Conservation (phyloP, 1,284 basidiomycete species). For the Microbotryum lychnidis-dioicae region DNA sequence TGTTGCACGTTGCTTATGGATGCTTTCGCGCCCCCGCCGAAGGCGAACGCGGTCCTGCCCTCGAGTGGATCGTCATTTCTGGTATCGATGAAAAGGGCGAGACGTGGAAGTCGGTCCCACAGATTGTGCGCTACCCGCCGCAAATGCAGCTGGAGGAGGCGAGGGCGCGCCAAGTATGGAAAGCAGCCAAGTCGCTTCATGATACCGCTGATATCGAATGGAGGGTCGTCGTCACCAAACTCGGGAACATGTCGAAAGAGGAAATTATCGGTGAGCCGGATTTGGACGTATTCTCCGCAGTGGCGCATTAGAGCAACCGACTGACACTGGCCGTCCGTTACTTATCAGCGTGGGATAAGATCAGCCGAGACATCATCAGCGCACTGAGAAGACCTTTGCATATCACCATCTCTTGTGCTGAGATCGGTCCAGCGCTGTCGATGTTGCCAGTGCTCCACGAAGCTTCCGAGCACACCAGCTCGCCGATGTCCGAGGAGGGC, state of each 20-base stretch:
- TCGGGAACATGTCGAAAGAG: conserved; percentile 45
- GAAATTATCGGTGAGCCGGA: conserved; percentile 59
- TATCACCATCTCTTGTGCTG: conserved; percentile 5
- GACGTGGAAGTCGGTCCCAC: conserved; percentile 42
- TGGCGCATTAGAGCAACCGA: conserved; percentile 3
- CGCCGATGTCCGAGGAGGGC: not conserved
- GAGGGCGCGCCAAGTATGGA: conserved; percentile 51
- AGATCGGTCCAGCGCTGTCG: not conserved
- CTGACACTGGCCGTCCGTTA: conserved; percentile 10
- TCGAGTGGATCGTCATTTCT: conserved; percentile 38
- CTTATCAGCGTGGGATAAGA: conserved; percentile 56
- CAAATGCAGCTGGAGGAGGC: conserved; percentile 43
- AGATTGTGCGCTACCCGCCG: conserved; percentile 40
- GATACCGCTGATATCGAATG: conserved; percentile 63
- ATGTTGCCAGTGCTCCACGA: not conserved
- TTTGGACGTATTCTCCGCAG: not conserved
- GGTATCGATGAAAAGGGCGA: conserved; percentile 69
- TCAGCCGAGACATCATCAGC: conserved; percentile 39
- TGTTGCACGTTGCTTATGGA: conserved; percentile 65
- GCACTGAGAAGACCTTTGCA: conserved; percentile 16
- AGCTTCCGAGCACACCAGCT: conserved; percentile 15
- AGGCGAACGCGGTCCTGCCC: not conserved
- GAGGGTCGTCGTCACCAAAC: conserved; percentile 60
- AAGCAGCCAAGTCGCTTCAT: conserved; percentile 54
- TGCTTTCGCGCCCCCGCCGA: not conserved